Evolutionary conservation across 495 filamentous ascomycete genomes (phyloP).

Genomic region (Lophium mytilinum): DNA sequence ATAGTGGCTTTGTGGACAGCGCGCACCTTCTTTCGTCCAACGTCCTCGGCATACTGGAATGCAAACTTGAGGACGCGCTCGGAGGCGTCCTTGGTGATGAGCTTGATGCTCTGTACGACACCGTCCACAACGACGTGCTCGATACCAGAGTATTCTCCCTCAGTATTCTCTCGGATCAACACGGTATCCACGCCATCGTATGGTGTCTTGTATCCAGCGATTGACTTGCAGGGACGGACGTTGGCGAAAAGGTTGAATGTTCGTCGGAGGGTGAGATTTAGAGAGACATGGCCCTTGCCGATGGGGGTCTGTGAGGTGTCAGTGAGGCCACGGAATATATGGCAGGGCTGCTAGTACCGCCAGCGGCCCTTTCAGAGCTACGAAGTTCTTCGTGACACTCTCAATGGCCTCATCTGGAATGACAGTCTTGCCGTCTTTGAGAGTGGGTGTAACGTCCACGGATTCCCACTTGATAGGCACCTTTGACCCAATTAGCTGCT

Average conservation of each 20-base stretch:
- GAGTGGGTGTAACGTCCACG: constrained; percentile 84
- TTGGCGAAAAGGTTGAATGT: constrained; percentile 99
- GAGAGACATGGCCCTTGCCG: constrained; percentile 97
- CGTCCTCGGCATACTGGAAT: constrained; percentile 90
- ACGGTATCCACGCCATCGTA: constrained; percentile 98
- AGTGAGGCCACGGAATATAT: constrained; percentile 1
- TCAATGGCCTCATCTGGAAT: constrained; percentile 86
- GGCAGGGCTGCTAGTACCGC: constrained; percentile 54
- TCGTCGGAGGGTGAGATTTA: constrained; percentile 94
- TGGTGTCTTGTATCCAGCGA: constrained; percentile 94
- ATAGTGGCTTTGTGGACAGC: constrained; percentile 99
- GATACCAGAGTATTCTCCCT: constrained; percentile 99
- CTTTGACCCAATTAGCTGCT: constrained; percentile 38
- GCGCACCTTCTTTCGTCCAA: constrained; percentile 90
- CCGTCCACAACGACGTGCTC: constrained; percentile 98
- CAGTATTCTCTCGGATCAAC: constrained; percentile 98
- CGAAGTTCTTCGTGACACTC: constrained; percentile 84
- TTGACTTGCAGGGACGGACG: constrained; percentile 91
- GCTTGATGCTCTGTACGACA: constrained; percentile 98
- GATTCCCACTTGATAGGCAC: constrained; percentile 93
- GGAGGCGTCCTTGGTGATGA: constrained; percentile 87
- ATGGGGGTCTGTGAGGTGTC: constrained; percentile 66
- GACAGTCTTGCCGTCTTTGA: constrained; percentile 87
- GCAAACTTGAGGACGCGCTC: constrained; percentile 93
- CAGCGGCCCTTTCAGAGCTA: constrained; percentile 94